These are phyloP conservation scores for Erucastrum elatum DNA, from an alignment of 345 rosid species.

Conservation along the genomic window DNA sequence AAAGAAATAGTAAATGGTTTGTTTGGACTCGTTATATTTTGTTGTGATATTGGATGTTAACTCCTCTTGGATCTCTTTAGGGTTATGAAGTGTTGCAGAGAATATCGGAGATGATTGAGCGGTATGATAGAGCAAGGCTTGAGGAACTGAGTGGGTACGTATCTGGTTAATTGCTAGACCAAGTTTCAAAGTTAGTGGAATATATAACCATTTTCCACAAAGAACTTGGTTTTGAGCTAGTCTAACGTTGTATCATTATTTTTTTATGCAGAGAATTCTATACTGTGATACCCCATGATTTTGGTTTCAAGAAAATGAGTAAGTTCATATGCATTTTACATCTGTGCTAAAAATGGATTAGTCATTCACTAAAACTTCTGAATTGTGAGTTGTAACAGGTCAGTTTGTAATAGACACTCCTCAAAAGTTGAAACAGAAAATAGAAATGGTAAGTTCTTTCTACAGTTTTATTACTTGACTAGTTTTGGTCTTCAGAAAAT, in stretches of 20 bases:
- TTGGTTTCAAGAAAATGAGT: slow-evolving; percentile 87
- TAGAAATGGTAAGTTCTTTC: slow-evolving; percentile 68
- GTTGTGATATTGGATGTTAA: slow-evolving; percentile 14
- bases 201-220: neutral
- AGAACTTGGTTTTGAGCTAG: neutral
- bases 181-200: neutral
- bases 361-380: slow-evolving; percentile 28
- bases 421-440: slow-evolving; percentile 74
- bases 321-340: slow-evolving; percentile 39
- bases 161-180: slow-evolving; percentile 22
- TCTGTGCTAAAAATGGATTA: neutral
- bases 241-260: slow-evolving; percentile 24
- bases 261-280: slow-evolving; percentile 74
- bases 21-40: slow-evolving; percentile 8
- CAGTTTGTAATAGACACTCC: slow-evolving; percentile 85
- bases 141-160: slow-evolving; percentile 83
- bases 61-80: slow-evolving; percentile 43
- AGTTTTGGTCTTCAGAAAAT: slow-evolving; percentile 10
- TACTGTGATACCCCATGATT: slow-evolving; percentile 85
- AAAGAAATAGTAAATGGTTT: neutral
- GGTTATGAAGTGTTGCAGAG: slow-evolving; percentile 82
- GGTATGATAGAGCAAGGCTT: slow-evolving; percentile 50
- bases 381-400: slow-evolving; percentile 52
- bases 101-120: slow-evolving; percentile 60
- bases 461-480: slow-evolving; percentile 16